phyloP scores from a whole-genome alignment of 2,329 filamentous ascomycete genomes.

The Aureobasidium pullulans region DNA sequence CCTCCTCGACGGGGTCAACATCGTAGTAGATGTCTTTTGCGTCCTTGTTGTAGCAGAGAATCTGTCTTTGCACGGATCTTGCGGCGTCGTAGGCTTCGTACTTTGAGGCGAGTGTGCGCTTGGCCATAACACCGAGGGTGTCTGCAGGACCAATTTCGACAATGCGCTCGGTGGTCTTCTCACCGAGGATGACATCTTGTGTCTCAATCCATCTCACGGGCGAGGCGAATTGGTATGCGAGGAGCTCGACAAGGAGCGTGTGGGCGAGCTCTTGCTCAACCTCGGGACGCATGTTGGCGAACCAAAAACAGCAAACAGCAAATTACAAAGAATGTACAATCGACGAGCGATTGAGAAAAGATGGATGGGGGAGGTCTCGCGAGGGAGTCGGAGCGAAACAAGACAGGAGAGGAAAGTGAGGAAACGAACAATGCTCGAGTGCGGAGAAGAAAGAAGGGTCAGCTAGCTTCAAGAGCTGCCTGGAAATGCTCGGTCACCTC shows the following conservation, averaged over 20 bases:
- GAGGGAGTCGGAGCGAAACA: constrained; percentile 1
- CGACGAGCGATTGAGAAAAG: constrained; percentile 6
- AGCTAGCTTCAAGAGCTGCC: constrained; percentile 13
- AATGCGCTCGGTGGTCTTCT: constrained; percentile 92
- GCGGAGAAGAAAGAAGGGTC: constrained; percentile 14
- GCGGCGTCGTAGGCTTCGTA: constrained; percentile 98
- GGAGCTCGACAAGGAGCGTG: constrained; percentile 94
- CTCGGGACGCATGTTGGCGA: constrained; percentile 81
- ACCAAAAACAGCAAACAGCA: constrained; percentile 6
- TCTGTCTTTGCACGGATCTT: constrained; percentile 91
- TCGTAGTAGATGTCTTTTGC: constrained; percentile 99
- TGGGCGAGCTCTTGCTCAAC: constrained; percentile 98
- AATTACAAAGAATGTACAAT: constrained; percentile 12
- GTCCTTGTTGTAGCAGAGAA: constrained; percentile 99
- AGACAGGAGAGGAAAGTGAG: constrained; percentile 11
- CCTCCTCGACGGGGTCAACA: constrained; percentile 89
- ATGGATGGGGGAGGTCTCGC: constrained; percentile 2
- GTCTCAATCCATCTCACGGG: constrained; percentile 99
- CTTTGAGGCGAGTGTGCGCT: constrained; percentile 88
- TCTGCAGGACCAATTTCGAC: constrained; percentile 96
- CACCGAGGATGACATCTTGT: constrained; percentile 96
- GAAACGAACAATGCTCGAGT: constrained; percentile 6
- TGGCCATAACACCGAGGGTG: constrained; percentile 95
- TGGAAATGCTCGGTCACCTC: constrained; percentile 6
- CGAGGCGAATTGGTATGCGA: constrained; percentile 98